These are phyloP conservation scores for Salvia sclarea DNA, from an alignment of 305 asterid species.

Conservation along the genomic window DNA sequence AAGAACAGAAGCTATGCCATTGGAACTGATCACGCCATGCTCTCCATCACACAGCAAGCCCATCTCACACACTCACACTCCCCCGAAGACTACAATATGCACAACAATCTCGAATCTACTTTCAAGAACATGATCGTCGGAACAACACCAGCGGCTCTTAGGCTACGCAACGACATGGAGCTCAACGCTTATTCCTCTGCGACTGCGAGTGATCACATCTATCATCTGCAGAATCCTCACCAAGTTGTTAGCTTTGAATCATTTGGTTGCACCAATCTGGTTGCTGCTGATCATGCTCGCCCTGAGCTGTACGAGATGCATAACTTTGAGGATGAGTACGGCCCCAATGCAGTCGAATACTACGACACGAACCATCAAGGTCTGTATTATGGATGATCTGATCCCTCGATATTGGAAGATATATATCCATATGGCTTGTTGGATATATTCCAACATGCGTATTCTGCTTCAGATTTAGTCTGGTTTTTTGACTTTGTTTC, in stretches of 20 bases:
- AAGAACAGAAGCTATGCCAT: slow-evolving; percentile 31
- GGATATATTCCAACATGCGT: background rate
- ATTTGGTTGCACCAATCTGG: slow-evolving; percentile 32
- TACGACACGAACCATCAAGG: slow-evolving; percentile 33
- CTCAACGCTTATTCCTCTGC: slow-evolving; percentile 31
- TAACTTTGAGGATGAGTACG: slow-evolving; percentile 48
- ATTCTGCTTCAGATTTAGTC: background rate
- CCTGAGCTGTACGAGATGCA: slow-evolving; percentile 41
- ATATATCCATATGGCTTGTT: slow-evolving; percentile 4
- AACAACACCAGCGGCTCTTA: slow-evolving; percentile 14
- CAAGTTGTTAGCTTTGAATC: slow-evolving; percentile 22
- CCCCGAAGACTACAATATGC: slow-evolving; percentile 31
- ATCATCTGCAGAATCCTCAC: slow-evolving; percentile 19
- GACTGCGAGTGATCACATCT: slow-evolving; percentile 40
- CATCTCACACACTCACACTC: background rate
- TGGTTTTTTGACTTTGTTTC: background rate
- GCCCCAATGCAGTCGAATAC: slow-evolving; percentile 38
- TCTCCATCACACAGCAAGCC: slow-evolving; percentile 24
- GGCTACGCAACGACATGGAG: slow-evolving; percentile 36
- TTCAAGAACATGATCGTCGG: slow-evolving; percentile 31
- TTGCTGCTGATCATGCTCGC: slow-evolving; percentile 37
- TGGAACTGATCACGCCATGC: slow-evolving; percentile 34
- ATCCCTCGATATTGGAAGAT: too few species aligned
- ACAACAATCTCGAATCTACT: slow-evolving; percentile 26
- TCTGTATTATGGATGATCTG: slow-evolving; percentile 35